These are phyloP conservation scores for Microdochium bolleyi DNA, from an alignment of 2,329 filamentous ascomycete genomes.

Conservation along the genomic window DNA sequence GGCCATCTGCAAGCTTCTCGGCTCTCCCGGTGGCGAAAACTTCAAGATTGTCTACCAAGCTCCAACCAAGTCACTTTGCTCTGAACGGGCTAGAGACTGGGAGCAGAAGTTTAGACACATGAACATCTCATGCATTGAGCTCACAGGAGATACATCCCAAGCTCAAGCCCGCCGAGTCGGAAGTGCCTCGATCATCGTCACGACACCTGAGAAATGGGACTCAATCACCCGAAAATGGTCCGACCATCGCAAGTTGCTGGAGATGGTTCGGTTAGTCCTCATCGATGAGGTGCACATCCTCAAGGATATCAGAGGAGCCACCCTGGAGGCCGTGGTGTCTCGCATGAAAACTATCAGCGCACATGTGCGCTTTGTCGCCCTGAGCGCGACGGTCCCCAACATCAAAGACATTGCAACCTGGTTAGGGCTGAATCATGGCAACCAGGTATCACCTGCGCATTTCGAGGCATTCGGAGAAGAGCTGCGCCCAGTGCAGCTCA, in stretches of 20 bases:
- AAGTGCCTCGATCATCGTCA: conserved; percentile 73
- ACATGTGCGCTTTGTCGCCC: conserved; percentile 68
- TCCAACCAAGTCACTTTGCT: conserved; percentile 75
- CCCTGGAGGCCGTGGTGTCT: conserved; percentile 75
- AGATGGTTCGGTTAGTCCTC: conserved; percentile 69
- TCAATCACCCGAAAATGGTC: conserved; percentile 83
- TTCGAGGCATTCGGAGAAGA: conserved; percentile 70
- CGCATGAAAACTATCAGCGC: conserved; percentile 77
- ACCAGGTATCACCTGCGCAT: conserved; percentile 54
- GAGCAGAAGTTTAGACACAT: conserved; percentile 62
- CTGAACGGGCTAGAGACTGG: conserved; percentile 73
- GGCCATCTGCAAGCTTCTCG: conserved; percentile 66
- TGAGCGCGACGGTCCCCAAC: conserved; percentile 81
- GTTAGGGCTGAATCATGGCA: conserved; percentile 60
- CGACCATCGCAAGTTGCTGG: conserved; percentile 67
- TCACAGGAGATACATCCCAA: conserved; percentile 74
- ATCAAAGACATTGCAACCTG: conserved; percentile 72
- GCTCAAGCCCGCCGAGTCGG: conserved; percentile 61
- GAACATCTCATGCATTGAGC: conserved; percentile 62
- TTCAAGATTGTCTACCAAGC: conserved; percentile 84
- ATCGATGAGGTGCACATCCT: conserved; percentile 87
- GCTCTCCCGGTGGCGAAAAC: conserved; percentile 42
- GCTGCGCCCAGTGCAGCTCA: conserved; percentile 68
- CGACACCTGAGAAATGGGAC: conserved; percentile 88
- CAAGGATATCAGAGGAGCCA: conserved; percentile 71